phyloP scores from a whole-genome alignment of 495 filamentous ascomycete species.

The Pyronema domesticum region DNA sequence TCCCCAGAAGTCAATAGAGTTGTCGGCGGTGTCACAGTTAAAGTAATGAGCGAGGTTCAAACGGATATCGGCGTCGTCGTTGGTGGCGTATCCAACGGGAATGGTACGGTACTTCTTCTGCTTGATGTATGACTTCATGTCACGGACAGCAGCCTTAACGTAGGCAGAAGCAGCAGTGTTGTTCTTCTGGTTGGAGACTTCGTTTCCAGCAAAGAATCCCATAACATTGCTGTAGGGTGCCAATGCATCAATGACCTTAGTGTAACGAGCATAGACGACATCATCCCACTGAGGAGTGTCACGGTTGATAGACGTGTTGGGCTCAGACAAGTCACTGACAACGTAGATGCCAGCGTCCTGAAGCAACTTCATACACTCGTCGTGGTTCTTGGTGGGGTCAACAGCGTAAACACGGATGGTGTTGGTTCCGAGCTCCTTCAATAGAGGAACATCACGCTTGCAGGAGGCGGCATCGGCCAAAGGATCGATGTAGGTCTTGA shows the following conservation, averaged over 20 bases:
- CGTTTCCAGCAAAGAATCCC: slow-evolving; percentile 95
- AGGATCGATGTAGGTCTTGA: slow-evolving; percentile 41
- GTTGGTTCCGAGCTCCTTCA: slow-evolving; percentile 65
- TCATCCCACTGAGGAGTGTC: slow-evolving; percentile 58
- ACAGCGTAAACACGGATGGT: slow-evolving; percentile 86
- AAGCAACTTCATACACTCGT: slow-evolving; percentile 67
- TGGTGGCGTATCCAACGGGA: slow-evolving; percentile 88
- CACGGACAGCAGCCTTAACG: slow-evolving; percentile 90
- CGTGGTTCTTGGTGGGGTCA: slow-evolving; percentile 60
- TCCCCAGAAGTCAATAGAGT: slow-evolving; percentile 85
- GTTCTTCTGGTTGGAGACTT: slow-evolving; percentile 68
- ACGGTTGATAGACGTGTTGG: slow-evolving; percentile 65
- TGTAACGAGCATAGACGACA: slow-evolving; percentile 60
- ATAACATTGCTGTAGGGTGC: slow-evolving; percentile 67
- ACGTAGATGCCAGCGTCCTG: slow-evolving; percentile 84
- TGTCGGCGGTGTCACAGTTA: slow-evolving; percentile 53
- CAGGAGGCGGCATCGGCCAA: slow-evolving; percentile 52
- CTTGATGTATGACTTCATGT: slow-evolving; percentile 85
- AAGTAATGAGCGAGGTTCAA: slow-evolving; percentile 69
- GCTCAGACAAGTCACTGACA: slow-evolving; percentile 71
- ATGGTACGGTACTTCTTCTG: slow-evolving; percentile 55
- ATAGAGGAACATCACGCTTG: slow-evolving; percentile 64
- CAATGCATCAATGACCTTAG: slow-evolving; percentile 62
- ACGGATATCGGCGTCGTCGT: slow-evolving; percentile 71
- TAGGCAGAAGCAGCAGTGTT: slow-evolving; percentile 79